phyloP scores from a whole-genome alignment of 1,284 basidiomycete genomes.

The Ceratobasidium theobromae region DNA sequence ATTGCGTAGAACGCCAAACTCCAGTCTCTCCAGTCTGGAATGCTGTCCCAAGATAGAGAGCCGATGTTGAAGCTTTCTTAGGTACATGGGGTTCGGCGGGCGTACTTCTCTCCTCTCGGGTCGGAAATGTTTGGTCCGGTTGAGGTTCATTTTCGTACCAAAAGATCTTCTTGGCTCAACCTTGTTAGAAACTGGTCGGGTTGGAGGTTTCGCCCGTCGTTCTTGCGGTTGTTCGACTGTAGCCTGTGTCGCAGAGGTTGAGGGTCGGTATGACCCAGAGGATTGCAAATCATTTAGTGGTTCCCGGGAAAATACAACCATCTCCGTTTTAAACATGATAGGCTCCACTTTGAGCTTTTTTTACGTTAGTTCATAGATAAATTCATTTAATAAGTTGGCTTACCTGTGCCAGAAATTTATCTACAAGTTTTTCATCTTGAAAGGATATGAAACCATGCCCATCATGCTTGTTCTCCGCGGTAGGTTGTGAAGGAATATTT shows the following conservation, averaged over 20 bases:
- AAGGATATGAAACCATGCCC: background rate
- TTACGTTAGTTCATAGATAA: background rate
- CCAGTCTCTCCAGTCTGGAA: background rate
- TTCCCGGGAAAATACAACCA: conserved; percentile 1
- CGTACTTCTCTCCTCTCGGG: background rate
- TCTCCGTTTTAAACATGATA: conserved; percentile 5
- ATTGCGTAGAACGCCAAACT: conserved; percentile 15
- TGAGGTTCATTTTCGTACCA: conserved; percentile 6
- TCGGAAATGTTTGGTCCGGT: background rate
- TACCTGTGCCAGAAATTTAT: conserved; percentile 1
- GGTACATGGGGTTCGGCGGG: background rate
- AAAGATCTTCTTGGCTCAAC: background rate
- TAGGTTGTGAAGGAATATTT: conserved; percentile 4
- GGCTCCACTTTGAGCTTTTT: conserved; percentile 23
- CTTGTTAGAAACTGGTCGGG: background rate
- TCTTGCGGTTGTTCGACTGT: background rate
- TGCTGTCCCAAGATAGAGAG: conserved; percentile 14
- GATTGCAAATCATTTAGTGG: background rate
- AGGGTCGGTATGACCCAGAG: background rate
- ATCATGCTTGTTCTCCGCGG: conserved; percentile 12
- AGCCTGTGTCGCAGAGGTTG: background rate
- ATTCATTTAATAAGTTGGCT: background rate
- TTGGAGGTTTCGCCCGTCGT: background rate
- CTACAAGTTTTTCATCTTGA: background rate
- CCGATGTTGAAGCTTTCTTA: conserved; percentile 15